Evolutionary conservation across 164 flowering plant genomes (phyloP).

Genomic region (Annona cherimola): DNA sequence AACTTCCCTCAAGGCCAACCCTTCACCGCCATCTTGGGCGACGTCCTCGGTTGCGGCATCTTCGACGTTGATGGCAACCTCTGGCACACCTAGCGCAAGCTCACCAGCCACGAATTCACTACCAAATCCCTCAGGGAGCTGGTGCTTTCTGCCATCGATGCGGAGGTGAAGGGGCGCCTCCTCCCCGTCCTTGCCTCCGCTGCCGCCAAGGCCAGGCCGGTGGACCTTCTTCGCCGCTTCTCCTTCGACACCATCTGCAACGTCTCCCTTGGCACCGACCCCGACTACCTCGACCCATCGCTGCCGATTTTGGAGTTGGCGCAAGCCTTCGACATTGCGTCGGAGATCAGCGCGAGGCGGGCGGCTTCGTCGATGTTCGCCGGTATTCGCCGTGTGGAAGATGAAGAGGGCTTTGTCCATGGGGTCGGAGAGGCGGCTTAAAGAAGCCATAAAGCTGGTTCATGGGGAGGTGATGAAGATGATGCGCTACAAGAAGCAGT

Average conservation of each 20-base stretch:
- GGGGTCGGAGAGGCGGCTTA: too few species aligned
- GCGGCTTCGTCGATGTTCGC: too few species aligned
- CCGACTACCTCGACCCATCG: slow-evolving; percentile 38
- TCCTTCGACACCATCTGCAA: slow-evolving; percentile 57
- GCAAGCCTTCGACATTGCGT: slow-evolving; percentile 55
- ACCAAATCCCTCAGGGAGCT: slow-evolving; percentile 41
- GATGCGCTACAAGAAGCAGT: slow-evolving; percentile 31
- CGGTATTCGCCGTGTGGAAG: too few species aligned
- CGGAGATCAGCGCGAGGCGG: slow-evolving; percentile 48
- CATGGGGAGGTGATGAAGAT: slow-evolving; percentile 37
- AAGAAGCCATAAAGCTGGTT: slow-evolving; percentile 26
- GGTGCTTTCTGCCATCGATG: slow-evolving; percentile 30
- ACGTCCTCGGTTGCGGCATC: slow-evolving; percentile 68
- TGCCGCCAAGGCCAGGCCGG: background rate
- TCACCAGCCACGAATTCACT: slow-evolving; percentile 61
- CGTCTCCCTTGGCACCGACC: slow-evolving; percentile 52
- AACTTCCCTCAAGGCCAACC: slow-evolving; percentile 74
- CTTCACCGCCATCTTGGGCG: slow-evolving; percentile 62
- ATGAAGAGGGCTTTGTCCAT: too few species aligned
- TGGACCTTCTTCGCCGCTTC: slow-evolving; percentile 47
- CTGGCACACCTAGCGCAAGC: slow-evolving; percentile 61
- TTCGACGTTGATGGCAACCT: slow-evolving; percentile 66
- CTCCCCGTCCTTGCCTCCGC: slow-evolving; percentile 46
- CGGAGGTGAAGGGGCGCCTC: slow-evolving; percentile 39
- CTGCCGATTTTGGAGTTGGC: slow-evolving; percentile 29